Percentiles rank a stretch among this genome's conserved stretches.
These are phyloP conservation scores for Xylogone sp. DNA, from an alignment of 2,329 filamentous ascomycete genomes.

Conservation along the genomic window DNA sequence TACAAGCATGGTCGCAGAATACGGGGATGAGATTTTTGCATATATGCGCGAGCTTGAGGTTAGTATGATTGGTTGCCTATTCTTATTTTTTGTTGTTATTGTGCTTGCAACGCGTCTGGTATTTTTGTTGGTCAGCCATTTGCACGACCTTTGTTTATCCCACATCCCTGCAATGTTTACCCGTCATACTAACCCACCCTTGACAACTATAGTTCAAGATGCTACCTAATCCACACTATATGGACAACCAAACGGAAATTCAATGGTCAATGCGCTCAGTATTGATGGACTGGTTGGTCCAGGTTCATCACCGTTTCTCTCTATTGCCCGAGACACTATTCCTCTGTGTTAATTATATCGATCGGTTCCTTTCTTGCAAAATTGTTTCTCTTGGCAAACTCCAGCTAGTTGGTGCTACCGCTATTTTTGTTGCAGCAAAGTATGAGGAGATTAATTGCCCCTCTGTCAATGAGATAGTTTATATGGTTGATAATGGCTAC, in stretches of 20 bases:
- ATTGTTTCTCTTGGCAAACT: slow-evolving; percentile 92
- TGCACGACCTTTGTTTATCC: slow-evolving; percentile 14
- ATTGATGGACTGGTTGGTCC: slow-evolving; percentile 96
- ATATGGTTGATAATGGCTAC: slow-evolving; percentile 96
- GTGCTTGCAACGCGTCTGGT: slow-evolving; percentile 7
- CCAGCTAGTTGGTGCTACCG: slow-evolving; percentile 92
- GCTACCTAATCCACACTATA: slow-evolving; percentile 88
- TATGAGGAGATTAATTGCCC: slow-evolving; percentile 99
- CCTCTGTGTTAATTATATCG: slow-evolving; percentile 93
- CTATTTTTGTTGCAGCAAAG: slow-evolving; percentile 93
- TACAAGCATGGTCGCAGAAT: slow-evolving; percentile 96
- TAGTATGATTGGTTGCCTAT: slow-evolving; percentile 24
- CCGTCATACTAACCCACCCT: slow-evolving; percentile 21
- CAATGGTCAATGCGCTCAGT: slow-evolving; percentile 99
- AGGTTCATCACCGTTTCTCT: slow-evolving; percentile 89
- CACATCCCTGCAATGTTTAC: slow-evolving; percentile 10
- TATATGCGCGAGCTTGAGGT: slow-evolving; percentile 92
- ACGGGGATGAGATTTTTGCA: slow-evolving; percentile 89
- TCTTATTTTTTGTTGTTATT: slow-evolving; percentile 2
- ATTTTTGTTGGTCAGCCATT: slow-evolving; percentile 5
- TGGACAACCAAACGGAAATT: slow-evolving; percentile 96
- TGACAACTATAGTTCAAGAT: slow-evolving; percentile 58
- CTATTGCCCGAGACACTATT: slow-evolving; percentile 94
- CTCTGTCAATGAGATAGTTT: slow-evolving; percentile 91
- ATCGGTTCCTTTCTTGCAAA: slow-evolving; percentile 92